A percentile compares a stretch with the other conserved stretches of the same genome.
Conservation (phyloP, 371 early-diverging fungal genomes). For the Syncephalastrum contaminatum region DNA sequence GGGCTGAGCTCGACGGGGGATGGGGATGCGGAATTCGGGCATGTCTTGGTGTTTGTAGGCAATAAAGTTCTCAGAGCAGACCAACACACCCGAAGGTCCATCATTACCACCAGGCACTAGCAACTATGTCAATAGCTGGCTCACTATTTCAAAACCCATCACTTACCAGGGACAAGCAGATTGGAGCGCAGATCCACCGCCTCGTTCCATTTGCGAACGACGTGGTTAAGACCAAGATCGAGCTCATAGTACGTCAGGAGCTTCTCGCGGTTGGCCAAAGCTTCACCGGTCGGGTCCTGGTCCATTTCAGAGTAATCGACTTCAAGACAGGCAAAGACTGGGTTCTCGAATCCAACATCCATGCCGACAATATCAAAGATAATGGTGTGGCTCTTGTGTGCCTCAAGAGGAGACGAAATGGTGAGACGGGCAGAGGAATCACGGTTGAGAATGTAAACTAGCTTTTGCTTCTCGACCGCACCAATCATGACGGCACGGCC, state of each 20-base stretch:
- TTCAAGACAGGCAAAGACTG: conserved; percentile 94
- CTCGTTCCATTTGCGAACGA: conserved; percentile 92
- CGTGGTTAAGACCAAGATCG: conserved; percentile 97
- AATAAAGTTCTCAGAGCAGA: conserved; percentile 89
- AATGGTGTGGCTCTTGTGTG: conserved; percentile 81
- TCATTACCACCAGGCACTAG: conserved; percentile 89
- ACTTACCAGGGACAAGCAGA: conserved; percentile 74
- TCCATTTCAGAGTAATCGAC: conserved; percentile 86
- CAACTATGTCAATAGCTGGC: not conserved
- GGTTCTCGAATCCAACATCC: conserved; percentile 98
- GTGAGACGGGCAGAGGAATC: conserved; percentile 84
- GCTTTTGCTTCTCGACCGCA: conserved; percentile 92
- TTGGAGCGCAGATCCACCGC: conserved; percentile 78
- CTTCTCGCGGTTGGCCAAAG: conserved; percentile 74
- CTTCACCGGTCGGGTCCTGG: conserved; percentile 78
- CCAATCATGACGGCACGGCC: conserved; percentile 96
- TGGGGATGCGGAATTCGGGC: conserved; percentile 72
- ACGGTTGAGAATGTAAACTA: conserved; percentile 94
- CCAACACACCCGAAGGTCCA: conserved; percentile 97
- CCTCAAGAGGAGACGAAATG: conserved; percentile 95
- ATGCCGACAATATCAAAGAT: conserved; percentile 81
- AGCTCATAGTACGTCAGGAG: conserved; percentile 93
- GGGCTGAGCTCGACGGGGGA: conserved; percentile 84
- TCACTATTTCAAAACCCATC: no score
- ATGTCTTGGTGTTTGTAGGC: conserved; percentile 82